phyloP scores from a whole-genome alignment of 1,284 basidiomycete species.

The Irpex sp. region DNA sequence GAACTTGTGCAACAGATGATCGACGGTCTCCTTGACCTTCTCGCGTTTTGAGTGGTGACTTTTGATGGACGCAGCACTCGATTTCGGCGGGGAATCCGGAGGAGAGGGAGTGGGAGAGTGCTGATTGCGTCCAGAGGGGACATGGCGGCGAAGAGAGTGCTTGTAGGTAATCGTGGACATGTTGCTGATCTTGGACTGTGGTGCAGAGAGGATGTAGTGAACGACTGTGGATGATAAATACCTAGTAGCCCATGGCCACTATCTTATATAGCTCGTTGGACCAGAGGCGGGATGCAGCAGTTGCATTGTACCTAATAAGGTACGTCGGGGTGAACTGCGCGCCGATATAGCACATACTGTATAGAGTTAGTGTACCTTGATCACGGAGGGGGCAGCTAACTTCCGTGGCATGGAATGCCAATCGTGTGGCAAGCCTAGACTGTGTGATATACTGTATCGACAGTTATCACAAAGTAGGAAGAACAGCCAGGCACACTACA shows the following conservation, averaged over 20 bases:
- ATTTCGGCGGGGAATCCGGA: not conserved
- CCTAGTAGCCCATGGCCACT: not conserved
- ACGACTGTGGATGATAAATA: not conserved
- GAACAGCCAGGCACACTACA: no score
- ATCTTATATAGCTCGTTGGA: not conserved
- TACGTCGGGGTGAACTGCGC: not conserved
- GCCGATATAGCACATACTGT: not conserved
- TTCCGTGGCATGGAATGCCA: slow-evolving; percentile 1
- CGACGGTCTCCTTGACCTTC: slow-evolving; percentile 1
- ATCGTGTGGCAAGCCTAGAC: not conserved
- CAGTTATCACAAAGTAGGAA: no score
- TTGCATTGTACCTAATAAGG: not conserved
- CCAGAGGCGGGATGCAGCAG: not conserved
- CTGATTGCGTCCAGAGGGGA: not conserved
- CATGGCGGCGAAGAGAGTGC: slow-evolving; percentile 5
- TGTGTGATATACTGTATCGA: not conserved
- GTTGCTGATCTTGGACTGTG: not conserved
- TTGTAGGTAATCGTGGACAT: not conserved
- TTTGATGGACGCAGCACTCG: not conserved
- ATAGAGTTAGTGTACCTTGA: not conserved
- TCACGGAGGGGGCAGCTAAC: not conserved
- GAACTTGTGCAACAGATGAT: slow-evolving; percentile 5
- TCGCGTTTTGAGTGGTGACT: slow-evolving; percentile 4
- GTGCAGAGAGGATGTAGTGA: not conserved
- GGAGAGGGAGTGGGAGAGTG: not conserved